A percentile compares a stretch with the other conserved stretches of the same genome.
Conservation (phyloP, 306 rosid species). For the Prunus mume region DNA sequence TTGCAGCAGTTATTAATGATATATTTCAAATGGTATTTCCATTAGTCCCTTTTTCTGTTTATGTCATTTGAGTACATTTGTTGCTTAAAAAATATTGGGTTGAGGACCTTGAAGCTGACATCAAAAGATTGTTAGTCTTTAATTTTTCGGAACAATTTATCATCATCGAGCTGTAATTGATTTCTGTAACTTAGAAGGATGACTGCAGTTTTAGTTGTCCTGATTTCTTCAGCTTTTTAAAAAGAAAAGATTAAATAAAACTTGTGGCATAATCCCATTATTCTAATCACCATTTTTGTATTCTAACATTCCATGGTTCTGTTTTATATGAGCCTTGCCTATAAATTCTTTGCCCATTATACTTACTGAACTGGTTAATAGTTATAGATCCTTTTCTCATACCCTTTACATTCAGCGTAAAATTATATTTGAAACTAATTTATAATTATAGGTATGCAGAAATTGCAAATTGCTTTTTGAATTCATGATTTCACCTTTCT, state of each 20-base stretch:
- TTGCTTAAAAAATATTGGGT: neutral
- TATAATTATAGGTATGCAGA: neutral
- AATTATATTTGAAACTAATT: neutral
- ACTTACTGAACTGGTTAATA: neutral
- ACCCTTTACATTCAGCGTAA: neutral
- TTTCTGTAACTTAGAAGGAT: too few relatives aligned
- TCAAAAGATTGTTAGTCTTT: neutral
- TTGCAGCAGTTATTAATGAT: neutral
- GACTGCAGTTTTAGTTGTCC: neutral
- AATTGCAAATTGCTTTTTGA: neutral
- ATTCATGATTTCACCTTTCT: neutral
- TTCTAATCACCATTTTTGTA: neutral
- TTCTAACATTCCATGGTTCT: neutral
- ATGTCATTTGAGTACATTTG: neutral
- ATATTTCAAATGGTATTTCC: neutral
- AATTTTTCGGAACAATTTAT: neutral
- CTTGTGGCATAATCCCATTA: neutral
- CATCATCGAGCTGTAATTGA: neutral
- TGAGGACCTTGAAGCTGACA: neutral
- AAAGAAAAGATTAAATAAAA: neutral
- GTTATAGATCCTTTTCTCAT: neutral
- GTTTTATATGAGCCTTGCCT: neutral
- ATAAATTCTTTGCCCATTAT: neutral
- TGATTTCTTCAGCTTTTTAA: neutral
- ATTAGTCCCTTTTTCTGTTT: neutral